Evolutionary conservation across 176 grass and related monocot species (phyloP).

Genomic region (Phyllostachys edulis): DNA sequence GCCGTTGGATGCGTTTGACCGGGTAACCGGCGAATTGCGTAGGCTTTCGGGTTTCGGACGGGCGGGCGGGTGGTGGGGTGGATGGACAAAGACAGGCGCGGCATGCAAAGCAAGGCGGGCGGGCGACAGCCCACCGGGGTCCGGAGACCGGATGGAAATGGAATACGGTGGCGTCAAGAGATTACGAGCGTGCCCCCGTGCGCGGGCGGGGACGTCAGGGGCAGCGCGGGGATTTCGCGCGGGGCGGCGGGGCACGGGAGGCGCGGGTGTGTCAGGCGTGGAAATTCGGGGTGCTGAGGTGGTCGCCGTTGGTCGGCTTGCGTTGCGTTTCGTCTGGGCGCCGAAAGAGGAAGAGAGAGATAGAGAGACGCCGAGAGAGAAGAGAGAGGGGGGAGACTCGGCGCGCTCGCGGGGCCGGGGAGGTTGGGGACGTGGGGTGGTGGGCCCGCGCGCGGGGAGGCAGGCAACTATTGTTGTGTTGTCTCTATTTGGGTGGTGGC

Average conservation of each 20-base stretch:
- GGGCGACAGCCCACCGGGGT: constrained; percentile 38
- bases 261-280: constrained; percentile 36
- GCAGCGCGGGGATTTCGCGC: constrained; percentile 22
- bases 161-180: constrained; percentile 45
- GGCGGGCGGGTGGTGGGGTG: not conserved
- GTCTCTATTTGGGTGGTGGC: constrained; percentile 17
- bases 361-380: not conserved
- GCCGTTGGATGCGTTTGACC: constrained; percentile 89
- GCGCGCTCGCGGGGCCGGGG: constrained; percentile 29
- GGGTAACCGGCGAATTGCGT: constrained; percentile 52
- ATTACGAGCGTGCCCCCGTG: constrained; percentile 26
- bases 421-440: constrained; percentile 1
- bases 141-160: constrained; percentile 53
- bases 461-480: constrained; percentile 36
- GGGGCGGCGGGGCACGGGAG: not conserved
- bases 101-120: constrained; percentile 15
- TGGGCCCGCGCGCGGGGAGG: constrained; percentile 27
- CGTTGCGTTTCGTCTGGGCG: constrained; percentile 28
- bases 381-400: not conserved
- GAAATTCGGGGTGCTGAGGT: constrained; percentile 39
- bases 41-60: constrained; percentile 41
- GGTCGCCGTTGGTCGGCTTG: constrained; percentile 60
- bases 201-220: constrained; percentile 2
- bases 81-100: constrained; percentile 26
- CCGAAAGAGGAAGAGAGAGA: constrained; percentile 27